Evolutionary conservation across 148 eudicot species (phyloP).

Genomic region (Talinum fruticosum): DNA sequence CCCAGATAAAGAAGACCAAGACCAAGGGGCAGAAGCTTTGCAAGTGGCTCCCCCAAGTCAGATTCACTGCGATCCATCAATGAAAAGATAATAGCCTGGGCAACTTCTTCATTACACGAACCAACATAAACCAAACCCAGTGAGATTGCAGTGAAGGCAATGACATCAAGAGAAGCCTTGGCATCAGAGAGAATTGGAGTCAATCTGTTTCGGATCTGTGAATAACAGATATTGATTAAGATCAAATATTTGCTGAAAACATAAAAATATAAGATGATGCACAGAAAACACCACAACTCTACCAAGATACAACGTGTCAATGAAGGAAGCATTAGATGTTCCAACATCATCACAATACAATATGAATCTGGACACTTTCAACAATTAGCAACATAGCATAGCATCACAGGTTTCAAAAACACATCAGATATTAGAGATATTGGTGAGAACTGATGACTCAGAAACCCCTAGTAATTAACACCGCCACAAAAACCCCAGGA

Average conservation of each 20-base stretch:
- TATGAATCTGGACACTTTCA: not conserved
- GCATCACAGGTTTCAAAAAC: not conserved
- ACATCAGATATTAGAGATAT: not conserved
- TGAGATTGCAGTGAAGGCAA: constrained; percentile 78
- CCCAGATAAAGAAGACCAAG: constrained; percentile 94
- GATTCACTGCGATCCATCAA: constrained; percentile 80
- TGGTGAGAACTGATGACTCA: not conserved
- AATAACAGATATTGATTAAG: constrained; percentile 7
- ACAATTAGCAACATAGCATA: not conserved
- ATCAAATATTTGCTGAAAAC: not conserved
- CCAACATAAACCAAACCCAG: constrained; percentile 83
- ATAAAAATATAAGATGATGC: not conserved
- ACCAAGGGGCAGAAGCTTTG: constrained; percentile 78
- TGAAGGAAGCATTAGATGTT: not conserved
- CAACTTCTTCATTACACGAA: constrained; percentile 86
- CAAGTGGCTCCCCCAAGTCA: constrained; percentile 78
- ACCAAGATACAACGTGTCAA: not conserved
- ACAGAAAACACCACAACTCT: too few species aligned
- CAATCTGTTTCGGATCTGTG: constrained; percentile 58
- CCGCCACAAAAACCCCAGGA: too few species aligned
- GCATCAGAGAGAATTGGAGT: constrained; percentile 71
- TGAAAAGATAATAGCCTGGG: constrained; percentile 82
- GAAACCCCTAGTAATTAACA: too few species aligned
- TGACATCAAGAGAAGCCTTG: constrained; percentile 79
- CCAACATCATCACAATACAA: not conserved